Conservation (phyloP, 176 grass and related monocot genomes). For the Paspalum notatum region DNA sequence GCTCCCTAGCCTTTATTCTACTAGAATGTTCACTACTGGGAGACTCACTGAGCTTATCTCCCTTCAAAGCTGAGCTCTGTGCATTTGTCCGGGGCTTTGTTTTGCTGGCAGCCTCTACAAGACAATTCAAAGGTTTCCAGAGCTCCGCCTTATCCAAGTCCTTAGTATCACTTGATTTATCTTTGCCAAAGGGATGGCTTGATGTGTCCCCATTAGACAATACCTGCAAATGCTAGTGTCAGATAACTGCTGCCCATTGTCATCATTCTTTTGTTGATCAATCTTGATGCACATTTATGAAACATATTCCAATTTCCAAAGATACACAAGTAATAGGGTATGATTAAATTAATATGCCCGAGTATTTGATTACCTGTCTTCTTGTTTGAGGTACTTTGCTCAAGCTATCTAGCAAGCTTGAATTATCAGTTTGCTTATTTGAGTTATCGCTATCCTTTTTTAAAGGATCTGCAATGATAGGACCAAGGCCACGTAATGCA, state of each 20-base stretch:
- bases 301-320: slow-evolving; percentile 38
- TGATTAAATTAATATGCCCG: neutral
- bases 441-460: slow-evolving; percentile 51
- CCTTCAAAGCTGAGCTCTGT: slow-evolving; percentile 51
- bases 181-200: slow-evolving; percentile 53
- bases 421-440: slow-evolving; percentile 57
- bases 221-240: slow-evolving; percentile 52
- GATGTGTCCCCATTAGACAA: slow-evolving; percentile 62
- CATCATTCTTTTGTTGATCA: slow-evolving; percentile 23
- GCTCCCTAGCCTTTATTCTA: slow-evolving; percentile 53
- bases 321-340: neutral
- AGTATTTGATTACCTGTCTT: slow-evolving; percentile 62
- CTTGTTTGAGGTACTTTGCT: slow-evolving; percentile 66
- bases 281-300: slow-evolving; percentile 10
- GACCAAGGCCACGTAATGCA: slow-evolving; percentile 62
- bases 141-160: slow-evolving; percentile 68
- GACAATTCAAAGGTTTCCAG: slow-evolving; percentile 83
- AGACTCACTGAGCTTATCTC: slow-evolving; percentile 48
- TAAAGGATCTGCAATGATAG: slow-evolving; percentile 52
- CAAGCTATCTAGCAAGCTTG: slow-evolving; percentile 58
- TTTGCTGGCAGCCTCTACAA: slow-evolving; percentile 76
- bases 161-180: slow-evolving; percentile 47
- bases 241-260: slow-evolving; percentile 12
- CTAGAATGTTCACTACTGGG: slow-evolving; percentile 45
- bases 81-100: slow-evolving; percentile 57